Conservation (phyloP, 129 eudicot genomes). For the Calendula officinalis region DNA sequence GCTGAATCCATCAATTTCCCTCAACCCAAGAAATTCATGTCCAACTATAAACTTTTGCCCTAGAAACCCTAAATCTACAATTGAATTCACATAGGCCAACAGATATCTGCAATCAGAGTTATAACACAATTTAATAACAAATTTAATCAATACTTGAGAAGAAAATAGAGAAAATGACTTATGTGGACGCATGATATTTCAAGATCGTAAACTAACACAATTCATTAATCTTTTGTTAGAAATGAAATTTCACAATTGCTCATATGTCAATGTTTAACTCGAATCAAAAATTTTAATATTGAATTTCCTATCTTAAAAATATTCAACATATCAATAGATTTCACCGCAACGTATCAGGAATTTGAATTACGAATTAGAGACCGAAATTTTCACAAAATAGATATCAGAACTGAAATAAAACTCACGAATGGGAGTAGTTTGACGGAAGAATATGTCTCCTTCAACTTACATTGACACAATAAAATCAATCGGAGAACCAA, state of each 20-base stretch:
- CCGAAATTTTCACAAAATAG: neutral
- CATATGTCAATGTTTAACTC: neutral
- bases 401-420: neutral
- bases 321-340: neutral
- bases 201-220: conserved; percentile 4
- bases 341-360: neutral
- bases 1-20: conserved; percentile 43
- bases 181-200: neutral
- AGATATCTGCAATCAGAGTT: conserved; percentile 24
- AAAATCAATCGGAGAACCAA: conserved; percentile 16
- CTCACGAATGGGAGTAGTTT: neutral
- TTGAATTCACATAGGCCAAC: conserved; percentile 12
- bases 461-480: conserved; percentile 21
- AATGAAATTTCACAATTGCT: conserved; percentile 1
- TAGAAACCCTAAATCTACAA: conserved; percentile 7
- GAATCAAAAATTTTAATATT: neutral
- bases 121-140: neutral
- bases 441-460: conserved; percentile 1
- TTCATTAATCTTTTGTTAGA: conserved; percentile 6
- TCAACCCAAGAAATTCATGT: conserved; percentile 24
- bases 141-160: neutral
- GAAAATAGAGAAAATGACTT: neutral
- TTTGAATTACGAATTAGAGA: neutral
- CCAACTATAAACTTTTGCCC: conserved; percentile 14
- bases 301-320: neutral